These are phyloP conservation scores for Plasmodiophora brassicae DNA, from an alignment of 208 protist species.

Conservation along the genomic window DNA sequence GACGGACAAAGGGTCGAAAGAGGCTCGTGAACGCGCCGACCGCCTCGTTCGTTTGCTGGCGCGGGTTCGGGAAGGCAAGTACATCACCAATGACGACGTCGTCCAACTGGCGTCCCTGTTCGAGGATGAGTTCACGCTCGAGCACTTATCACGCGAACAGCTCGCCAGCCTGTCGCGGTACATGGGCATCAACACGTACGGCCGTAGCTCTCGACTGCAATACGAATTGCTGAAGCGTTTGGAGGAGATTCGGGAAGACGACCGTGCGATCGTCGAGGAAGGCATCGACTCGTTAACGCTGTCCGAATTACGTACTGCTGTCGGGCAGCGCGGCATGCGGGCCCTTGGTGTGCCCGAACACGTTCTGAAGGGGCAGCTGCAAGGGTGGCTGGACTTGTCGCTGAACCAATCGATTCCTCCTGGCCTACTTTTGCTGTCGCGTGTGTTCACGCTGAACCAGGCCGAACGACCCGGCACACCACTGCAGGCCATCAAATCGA, in stretches of 20 bases:
- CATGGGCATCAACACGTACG: constrained; percentile 25
- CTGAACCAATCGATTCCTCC: background rate
- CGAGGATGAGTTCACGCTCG: constrained; percentile 64
- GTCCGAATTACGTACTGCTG: background rate
- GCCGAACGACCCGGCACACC: background rate
- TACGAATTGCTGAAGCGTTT: background rate
- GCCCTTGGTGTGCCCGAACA: background rate
- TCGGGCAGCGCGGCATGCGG: background rate
- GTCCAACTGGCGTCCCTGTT: constrained; percentile 59
- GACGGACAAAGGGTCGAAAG: constrained; percentile 33
- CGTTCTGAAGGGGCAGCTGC: constrained; percentile 6
- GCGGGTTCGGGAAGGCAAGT: constrained; percentile 39
- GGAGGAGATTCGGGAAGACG: constrained; percentile 22
- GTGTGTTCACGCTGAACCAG: constrained; percentile 25
- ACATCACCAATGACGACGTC: constrained; percentile 52
- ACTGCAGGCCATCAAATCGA: background rate
- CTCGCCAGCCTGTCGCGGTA: constrained; percentile 52
- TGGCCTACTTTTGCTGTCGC: background rate
- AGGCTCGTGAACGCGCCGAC: constrained; percentile 1
- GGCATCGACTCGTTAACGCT: background rate
- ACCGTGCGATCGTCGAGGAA: constrained; percentile 28
- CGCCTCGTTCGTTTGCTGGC: background rate
- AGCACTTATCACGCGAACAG: constrained; percentile 58
- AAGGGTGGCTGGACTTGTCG: background rate
- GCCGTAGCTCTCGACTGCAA: background rate